These are phyloP conservation scores for Penicillium paneum DNA, from an alignment of 2,329 filamentous ascomycete species.

Conservation along the genomic window DNA sequence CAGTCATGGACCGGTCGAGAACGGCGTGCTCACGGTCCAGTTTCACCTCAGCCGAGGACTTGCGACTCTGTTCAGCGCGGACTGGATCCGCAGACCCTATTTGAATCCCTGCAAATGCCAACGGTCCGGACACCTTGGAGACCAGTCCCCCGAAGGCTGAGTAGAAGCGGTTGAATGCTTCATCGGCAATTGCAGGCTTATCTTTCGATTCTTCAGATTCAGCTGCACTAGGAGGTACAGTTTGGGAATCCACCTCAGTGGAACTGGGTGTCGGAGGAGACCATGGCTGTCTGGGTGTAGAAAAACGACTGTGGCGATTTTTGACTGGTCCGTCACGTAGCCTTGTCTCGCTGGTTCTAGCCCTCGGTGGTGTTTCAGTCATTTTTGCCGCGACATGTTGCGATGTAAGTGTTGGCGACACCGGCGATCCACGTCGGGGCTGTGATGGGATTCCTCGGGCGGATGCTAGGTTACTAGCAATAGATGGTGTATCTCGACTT, in stretches of 20 bases:
- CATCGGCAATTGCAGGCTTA: constrained; percentile 51
- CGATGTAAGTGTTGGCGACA: constrained; percentile 69
- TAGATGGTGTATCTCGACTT: constrained; percentile 73
- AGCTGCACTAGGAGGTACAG: constrained; percentile 29
- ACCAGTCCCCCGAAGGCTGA: constrained; percentile 85
- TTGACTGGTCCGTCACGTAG: constrained; percentile 24
- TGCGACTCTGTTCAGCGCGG: constrained; percentile 28
- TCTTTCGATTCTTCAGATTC: constrained; percentile 23
- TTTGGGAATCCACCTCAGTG: constrained; percentile 35
- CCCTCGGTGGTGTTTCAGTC: constrained; percentile 52
- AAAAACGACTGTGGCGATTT: constrained; percentile 25
- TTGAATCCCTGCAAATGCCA: constrained; percentile 90
- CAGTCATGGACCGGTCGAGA: constrained; percentile 36
- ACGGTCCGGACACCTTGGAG: constrained; percentile 80
- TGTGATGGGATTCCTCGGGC: constrained; percentile 70
- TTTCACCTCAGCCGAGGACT: constrained; percentile 37
- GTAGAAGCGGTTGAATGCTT: constrained; percentile 88
- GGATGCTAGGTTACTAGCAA: constrained; percentile 82
- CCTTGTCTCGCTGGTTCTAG: constrained; percentile 31
- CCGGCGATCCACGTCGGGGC: constrained; percentile 59
- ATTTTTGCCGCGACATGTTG: constrained; percentile 70
- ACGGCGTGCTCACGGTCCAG: constrained; percentile 40
- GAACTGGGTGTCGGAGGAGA: constrained; percentile 35
- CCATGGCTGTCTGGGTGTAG: constrained; percentile 32
- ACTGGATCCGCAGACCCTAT: constrained; percentile 53